Percentiles rank a stretch among this genome's conserved stretches.
Conservation (phyloP, 495 filamentous ascomycete genomes). For the Xanthoparmelia taractica region DNA sequence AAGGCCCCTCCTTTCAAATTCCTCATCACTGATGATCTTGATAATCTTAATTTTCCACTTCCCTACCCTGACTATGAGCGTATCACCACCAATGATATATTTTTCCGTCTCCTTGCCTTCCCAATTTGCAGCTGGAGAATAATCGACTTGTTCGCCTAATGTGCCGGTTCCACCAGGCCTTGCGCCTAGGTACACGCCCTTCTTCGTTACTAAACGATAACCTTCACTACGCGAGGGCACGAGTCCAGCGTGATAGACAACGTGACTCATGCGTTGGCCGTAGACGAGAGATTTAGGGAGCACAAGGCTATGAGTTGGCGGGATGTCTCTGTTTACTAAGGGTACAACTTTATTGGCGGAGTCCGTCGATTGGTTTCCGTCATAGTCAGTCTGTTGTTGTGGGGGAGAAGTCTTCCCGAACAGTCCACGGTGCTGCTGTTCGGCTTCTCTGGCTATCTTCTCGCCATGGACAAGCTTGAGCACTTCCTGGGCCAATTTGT, state of each 20-base stretch:
- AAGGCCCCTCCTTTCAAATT: constrained; percentile 45
- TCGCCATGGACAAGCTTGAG: constrained; percentile 69
- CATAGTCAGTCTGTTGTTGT: not conserved
- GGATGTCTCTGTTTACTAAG: constrained; percentile 20
- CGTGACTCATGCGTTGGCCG: constrained; percentile 51
- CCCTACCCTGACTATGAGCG: constrained; percentile 64
- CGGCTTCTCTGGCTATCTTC: constrained; percentile 47
- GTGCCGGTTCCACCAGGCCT: constrained; percentile 43
- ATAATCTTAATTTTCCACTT: constrained; percentile 76
- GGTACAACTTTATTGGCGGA: constrained; percentile 12
- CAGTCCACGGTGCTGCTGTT: constrained; percentile 50
- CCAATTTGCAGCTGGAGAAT: constrained; percentile 55
- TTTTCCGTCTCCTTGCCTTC: constrained; percentile 47
- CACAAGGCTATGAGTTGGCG: constrained; percentile 43
- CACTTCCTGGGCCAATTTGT: constrained; percentile 71
- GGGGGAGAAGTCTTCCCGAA: constrained; percentile 31
- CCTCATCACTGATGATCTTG: constrained; percentile 62
- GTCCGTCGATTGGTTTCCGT: not conserved
- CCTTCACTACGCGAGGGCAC: constrained; percentile 57
- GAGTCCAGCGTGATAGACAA: constrained; percentile 62
- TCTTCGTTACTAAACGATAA: constrained; percentile 50
- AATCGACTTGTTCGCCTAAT: constrained; percentile 55
- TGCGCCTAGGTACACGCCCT: constrained; percentile 60
- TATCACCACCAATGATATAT: constrained; percentile 54
- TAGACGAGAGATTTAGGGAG: constrained; percentile 59